Conservation (phyloP, 2,329 filamentous ascomycete genomes). For the Scedosporium aurantiacum region DNA sequence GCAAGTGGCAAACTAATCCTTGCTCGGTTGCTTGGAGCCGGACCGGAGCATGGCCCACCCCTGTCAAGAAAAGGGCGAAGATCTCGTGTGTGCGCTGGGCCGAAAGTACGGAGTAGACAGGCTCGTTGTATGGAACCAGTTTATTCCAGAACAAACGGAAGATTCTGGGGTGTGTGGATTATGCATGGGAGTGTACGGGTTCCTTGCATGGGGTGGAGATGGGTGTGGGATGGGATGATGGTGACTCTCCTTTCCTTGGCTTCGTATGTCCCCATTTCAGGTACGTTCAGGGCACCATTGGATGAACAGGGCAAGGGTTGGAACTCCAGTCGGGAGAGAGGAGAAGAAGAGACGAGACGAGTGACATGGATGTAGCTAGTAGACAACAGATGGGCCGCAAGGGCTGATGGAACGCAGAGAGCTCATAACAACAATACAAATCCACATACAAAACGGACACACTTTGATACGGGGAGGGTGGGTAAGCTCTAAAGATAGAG, state of each 20-base stretch:
- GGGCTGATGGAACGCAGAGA: not conserved
- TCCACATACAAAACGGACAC: not conserved
- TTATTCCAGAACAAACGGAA: conserved; percentile 1
- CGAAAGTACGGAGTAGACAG: not conserved
- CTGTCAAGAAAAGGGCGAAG: not conserved
- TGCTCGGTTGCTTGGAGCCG: not conserved
- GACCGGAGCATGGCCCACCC: not conserved
- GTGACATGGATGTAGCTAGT: not conserved
- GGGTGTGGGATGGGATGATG: conserved; percentile 1
- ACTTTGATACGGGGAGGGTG: not conserved
- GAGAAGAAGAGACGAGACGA: not conserved
- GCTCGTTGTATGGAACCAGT: not conserved
- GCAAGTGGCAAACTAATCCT: not conserved
- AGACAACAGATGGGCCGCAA: not conserved
- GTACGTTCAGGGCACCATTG: not conserved
- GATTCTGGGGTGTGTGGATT: not conserved
- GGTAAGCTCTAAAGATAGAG: not conserved
- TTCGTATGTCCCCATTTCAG: not conserved
- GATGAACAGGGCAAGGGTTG: not conserved
- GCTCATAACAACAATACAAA: not conserved
- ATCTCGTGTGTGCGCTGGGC: not conserved
- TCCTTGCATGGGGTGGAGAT: not conserved
- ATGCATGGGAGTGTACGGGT: not conserved
- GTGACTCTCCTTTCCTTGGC: not conserved
- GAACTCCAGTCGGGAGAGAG: not conserved